phyloP scores from a whole-genome alignment of 345 rosid genomes.

The Rhodamnia rubescens region DNA sequence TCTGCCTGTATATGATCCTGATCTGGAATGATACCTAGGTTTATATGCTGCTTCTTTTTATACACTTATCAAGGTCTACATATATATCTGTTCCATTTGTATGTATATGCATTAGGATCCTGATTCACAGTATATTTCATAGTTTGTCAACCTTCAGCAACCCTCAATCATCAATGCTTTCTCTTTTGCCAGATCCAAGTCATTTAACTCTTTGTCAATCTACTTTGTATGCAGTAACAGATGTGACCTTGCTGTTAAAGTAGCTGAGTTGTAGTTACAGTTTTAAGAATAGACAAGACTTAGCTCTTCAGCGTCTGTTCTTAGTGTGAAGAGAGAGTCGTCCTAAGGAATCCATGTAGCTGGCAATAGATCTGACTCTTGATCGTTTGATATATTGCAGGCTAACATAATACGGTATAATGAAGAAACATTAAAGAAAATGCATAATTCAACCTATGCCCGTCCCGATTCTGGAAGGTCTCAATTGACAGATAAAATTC shows the following conservation, averaged over 20 bases:
- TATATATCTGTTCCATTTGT: neutral
- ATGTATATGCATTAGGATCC: too few species aligned
- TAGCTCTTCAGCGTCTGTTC: neutral
- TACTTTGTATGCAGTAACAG: neutral
- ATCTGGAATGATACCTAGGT: too few species aligned
- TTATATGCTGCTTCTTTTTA: neutral
- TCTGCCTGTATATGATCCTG: too few species aligned
- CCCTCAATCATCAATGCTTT: neutral
- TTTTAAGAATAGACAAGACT: neutral
- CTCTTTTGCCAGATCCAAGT: neutral
- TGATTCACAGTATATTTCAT: too few species aligned
- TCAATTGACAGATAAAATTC: conserved; percentile 26
- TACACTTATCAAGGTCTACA: neutral
- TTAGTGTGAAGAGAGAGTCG: neutral
- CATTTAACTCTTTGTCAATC: neutral
- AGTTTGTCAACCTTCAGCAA: neutral
- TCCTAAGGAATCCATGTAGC: neutral
- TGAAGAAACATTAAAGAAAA: conserved; percentile 54
- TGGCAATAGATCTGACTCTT: neutral
- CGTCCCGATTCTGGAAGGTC: conserved; percentile 38
- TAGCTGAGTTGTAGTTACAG: neutral
- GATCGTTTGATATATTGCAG: conserved; percentile 16
- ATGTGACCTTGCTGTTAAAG: neutral
- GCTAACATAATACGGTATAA: conserved; percentile 71
- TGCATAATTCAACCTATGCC: conserved; percentile 22